These are phyloP conservation scores for Bassia scoparia DNA, from an alignment of 148 eudicot genomes.

Conservation along the genomic window DNA sequence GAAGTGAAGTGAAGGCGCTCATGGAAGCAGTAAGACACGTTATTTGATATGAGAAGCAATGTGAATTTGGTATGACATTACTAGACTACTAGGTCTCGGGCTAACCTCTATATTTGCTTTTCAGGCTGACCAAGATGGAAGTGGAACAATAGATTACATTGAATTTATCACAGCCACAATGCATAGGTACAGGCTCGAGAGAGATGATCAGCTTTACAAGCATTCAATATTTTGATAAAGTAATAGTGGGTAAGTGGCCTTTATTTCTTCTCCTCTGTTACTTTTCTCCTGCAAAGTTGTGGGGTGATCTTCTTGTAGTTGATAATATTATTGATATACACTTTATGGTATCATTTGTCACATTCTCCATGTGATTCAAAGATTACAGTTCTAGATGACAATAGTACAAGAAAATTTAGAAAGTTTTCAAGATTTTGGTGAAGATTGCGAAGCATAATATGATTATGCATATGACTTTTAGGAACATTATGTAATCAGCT, in stretches of 20 bases:
- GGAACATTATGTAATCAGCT: no score
- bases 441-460: no score
- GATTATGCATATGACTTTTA: no score
- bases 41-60: not conserved
- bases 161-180: conserved; percentile 88
- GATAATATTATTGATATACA: no score
- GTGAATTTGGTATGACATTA: not conserved
- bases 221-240: conserved; percentile 79
- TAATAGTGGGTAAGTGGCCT: conserved; percentile 57
- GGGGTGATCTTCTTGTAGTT: no score
- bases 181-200: conserved; percentile 83
- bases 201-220: conserved; percentile 74
- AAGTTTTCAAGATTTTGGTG: no score
- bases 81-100: not conserved
- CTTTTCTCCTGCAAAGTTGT: no score
- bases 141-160: conserved; percentile 86
- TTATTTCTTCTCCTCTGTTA: not conserved
- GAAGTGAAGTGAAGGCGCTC: conserved; percentile 83
- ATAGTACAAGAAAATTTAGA: no score
- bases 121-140: conserved; percentile 91
- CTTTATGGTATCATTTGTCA: no score
- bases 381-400: no score
- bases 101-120: conserved; percentile 1
- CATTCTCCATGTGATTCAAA: no score
- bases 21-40: conserved; percentile 78